Conservation (phyloP, 2,329 filamentous ascomycete genomes). For the Colletotrichum nymphaeae region DNA sequence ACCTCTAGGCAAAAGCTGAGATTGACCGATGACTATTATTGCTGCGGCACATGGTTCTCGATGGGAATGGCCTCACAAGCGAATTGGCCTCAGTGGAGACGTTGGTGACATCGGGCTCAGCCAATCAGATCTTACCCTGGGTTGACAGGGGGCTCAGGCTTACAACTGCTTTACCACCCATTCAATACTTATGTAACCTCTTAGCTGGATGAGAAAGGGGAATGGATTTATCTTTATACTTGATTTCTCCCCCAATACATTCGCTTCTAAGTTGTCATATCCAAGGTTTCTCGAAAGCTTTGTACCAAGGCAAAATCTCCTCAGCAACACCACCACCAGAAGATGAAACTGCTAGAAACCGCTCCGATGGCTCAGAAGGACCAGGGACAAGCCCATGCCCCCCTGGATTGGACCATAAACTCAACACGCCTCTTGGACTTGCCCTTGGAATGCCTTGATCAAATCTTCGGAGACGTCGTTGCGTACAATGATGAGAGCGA, state of each 20-base stretch:
- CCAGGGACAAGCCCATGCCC: neutral
- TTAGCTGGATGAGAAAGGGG: neutral
- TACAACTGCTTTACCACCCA: neutral
- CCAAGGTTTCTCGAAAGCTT: no score
- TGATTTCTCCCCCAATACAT: neutral
- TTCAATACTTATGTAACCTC: neutral
- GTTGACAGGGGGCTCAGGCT: neutral
- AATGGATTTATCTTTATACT: neutral
- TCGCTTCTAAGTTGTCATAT: neutral
- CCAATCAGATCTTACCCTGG: neutral
- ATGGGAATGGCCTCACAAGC: neutral
- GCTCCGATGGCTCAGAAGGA: neutral
- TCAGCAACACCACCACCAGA: no score
- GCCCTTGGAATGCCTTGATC: neutral
- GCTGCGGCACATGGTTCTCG: neutral
- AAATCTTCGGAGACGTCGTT: neutral
- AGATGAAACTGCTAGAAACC: no score
- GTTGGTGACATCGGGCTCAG: no score
- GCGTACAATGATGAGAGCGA: neutral
- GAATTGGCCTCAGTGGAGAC: slow-evolving; percentile 11
- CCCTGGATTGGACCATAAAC: neutral
- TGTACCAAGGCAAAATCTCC: no score
- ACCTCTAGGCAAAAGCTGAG: neutral
- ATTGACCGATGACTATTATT: neutral
- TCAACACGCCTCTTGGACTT: neutral